These are phyloP conservation scores for Aspergillus brunneoviolaceus DNA, from an alignment of 2,329 filamentous ascomycete genomes.

Conservation along the genomic window DNA sequence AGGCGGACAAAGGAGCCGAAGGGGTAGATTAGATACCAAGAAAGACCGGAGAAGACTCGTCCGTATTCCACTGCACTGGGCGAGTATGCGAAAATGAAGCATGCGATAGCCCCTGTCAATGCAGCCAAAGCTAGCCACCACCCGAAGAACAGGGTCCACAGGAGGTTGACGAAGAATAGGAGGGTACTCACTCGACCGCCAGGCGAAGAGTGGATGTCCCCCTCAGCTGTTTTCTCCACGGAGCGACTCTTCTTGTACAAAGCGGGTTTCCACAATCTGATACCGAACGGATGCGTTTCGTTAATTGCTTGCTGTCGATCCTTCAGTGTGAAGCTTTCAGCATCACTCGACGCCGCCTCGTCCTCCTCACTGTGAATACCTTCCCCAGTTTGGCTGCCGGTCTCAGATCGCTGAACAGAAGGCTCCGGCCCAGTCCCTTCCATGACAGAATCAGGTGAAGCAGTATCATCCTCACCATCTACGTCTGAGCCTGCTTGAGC, in stretches of 20 bases:
- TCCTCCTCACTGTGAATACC: constrained; percentile 60
- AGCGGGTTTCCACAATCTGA: constrained; percentile 97
- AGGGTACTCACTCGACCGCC: constrained; percentile 81
- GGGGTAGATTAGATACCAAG: constrained; percentile 87
- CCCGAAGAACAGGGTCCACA: constrained; percentile 90
- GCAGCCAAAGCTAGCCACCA: constrained; percentile 90
- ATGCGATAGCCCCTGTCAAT: constrained; percentile 70
- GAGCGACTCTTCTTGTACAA: constrained; percentile 97
- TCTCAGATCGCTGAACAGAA: constrained; percentile 23
- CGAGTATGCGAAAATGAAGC: constrained; percentile 74
- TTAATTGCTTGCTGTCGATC: constrained; percentile 98
- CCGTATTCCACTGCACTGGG: constrained; percentile 85
- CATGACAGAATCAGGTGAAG: constrained; percentile 31
- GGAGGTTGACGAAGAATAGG: constrained; percentile 81
- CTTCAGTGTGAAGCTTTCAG: constrained; percentile 96
- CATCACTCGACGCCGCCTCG: constrained; percentile 76
- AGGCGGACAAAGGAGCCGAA: constrained; percentile 96
- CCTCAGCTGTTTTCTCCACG: constrained; percentile 92
- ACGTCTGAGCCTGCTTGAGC: constrained; percentile 38
- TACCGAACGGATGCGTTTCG: constrained; percentile 97
- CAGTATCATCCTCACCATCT: constrained; percentile 40
- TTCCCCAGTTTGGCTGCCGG: constrained; percentile 20
- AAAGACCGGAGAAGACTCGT: constrained; percentile 76
- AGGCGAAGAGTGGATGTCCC: constrained; percentile 92
- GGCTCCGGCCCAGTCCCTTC: constrained; percentile 22